Evolutionary conservation across 2,329 filamentous ascomycete species (phyloP), one percentile per base, ranked within the genome.

Genomic region (Dactylellina cionopaga): DNA sequence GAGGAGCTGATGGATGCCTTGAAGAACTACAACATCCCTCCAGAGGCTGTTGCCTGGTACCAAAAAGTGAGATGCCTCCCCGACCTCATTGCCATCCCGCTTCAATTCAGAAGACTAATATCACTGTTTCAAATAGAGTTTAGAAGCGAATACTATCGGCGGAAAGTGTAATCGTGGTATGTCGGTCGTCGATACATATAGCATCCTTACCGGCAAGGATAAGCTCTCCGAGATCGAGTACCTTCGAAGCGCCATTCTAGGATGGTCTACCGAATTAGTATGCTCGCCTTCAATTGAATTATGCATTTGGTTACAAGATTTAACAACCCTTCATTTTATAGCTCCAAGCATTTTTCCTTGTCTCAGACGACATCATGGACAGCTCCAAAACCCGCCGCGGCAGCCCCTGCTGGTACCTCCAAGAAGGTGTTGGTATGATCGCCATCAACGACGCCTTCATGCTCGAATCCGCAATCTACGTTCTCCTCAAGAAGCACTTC

Each of bases 161-260:
- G 95, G 95, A 80, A 99, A 99, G 85, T 96, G 93, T 85, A 99
- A 99, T 84, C 92, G 95, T 79, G 95, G 95, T 83, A 96, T 99
- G 88, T 98, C 93, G 49, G 94, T 98, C 72, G 90, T 95, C 76
- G 95, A 99, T 83, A 95, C 92, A 47, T 89, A 89, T 75, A 90
- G 92, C 75, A 84, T 95, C 78, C 88, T 98, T 75, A 87, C 93
- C 79, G 85, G 82, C 76, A 84, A 87, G 78, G 83, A 85, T 77
- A 83, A 90, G 62, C 88, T 98, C 75, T 87, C 84, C 75, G 86
- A 91, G 74, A 87, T 94, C 68, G 90, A 98, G 83, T 96, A 93
- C 85, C 95, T 96, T 84, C 85, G 91, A 77, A 85, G 94, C 49
- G 91, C 92, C 44, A 90, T 92, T 15, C 87, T 99, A 15, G 95